Evolutionary conservation across 495 filamentous ascomycete genomes (phyloP), one percentile per base, ranked within the genome.

Genomic region (Amorphotheca resinae): DNA sequence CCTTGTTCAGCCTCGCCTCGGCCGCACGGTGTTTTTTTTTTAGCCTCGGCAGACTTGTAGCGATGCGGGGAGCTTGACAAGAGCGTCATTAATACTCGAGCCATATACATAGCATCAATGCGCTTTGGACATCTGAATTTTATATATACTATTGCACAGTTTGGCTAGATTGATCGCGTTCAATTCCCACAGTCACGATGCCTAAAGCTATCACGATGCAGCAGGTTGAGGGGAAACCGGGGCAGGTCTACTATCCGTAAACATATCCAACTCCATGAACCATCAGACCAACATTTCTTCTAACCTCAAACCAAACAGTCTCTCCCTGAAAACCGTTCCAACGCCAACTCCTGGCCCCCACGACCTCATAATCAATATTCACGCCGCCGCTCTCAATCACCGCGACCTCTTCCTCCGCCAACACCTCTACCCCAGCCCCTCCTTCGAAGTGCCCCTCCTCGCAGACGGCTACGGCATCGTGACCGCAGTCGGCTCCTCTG

Each of bases 341-440:
- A 61, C 64, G 37, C 79, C 78, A 22, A 62, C 65, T 28, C 79
- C 83, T 4, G 68, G 73, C 14, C 69, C 73, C 14, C 59, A 62
- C 44, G 74, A 91, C 50, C 60, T 93, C 45, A 66, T 86, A 23
- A 53, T 95, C 44, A 72, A 70, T 45, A 53, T 95, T 54, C 69
- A 70, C 23, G 82, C 86, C 33, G 81, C 79, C 7, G 76, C 87
- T 12, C 77, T 95, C 41, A 95, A 95, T 64, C 88, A 94, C 66
- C 82, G 85, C 41, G 87, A 95, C 60, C 72, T 88, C 53, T 93
- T 93, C 69, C 80, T 91, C 60, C 84, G 87, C 42, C 86, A 89
- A 56, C 80, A 87, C 53, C 76, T 93, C 31, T 95, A 95, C 68
- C 88, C 88, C 0, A 77, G 73, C 38, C 76, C 82, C 45, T 76